Evolutionary conservation across 768 basidiomycete species (phyloP).

Genomic region (Chalciporus chontae): DNA sequence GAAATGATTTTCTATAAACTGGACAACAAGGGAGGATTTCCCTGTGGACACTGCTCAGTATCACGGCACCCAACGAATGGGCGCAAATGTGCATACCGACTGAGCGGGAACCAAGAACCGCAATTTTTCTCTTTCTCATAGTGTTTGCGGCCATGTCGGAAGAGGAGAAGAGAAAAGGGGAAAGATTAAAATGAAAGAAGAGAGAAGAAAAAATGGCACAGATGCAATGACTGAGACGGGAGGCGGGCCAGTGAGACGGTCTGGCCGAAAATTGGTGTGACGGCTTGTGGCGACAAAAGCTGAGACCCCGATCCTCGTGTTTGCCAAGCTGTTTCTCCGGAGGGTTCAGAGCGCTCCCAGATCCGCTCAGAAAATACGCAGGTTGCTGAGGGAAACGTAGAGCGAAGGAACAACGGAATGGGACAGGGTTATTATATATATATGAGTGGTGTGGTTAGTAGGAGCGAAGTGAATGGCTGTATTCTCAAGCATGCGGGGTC

Average conservation of each 20-base stretch:
- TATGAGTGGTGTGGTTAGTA: conserved; percentile 3
- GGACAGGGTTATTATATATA: conserved; percentile 25
- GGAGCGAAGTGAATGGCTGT: conserved; percentile 2
- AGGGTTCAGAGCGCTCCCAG: conserved; percentile 14
- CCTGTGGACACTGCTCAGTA: conserved; percentile 48
- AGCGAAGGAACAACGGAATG: conserved; percentile 1
- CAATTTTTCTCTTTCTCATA: conserved; percentile 84
- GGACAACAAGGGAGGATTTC: conserved; percentile 89
- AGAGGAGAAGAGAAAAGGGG: background rate
- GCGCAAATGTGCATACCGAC: conserved; percentile 58
- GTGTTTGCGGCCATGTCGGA: conserved; percentile 32
- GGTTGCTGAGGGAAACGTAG: background rate
- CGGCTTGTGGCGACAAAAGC: conserved; percentile 19
- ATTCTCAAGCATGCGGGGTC: conserved; percentile 28
- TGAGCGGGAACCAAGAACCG: conserved; percentile 81
- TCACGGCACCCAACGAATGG: background rate
- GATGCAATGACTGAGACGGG: conserved; percentile 6
- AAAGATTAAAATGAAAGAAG: conserved; percentile 6
- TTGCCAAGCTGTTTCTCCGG: conserved; percentile 31
- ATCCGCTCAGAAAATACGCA: conserved; percentile 5
- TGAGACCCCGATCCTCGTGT: conserved; percentile 16
- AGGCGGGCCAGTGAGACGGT: background rate
- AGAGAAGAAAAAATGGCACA: conserved; percentile 15
- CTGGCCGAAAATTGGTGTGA: conserved; percentile 16
- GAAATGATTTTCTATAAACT: conserved; percentile 92